Base-by-base conservation (phyloP, 78 protist species). In the Diacronema lutheri region DNA sequence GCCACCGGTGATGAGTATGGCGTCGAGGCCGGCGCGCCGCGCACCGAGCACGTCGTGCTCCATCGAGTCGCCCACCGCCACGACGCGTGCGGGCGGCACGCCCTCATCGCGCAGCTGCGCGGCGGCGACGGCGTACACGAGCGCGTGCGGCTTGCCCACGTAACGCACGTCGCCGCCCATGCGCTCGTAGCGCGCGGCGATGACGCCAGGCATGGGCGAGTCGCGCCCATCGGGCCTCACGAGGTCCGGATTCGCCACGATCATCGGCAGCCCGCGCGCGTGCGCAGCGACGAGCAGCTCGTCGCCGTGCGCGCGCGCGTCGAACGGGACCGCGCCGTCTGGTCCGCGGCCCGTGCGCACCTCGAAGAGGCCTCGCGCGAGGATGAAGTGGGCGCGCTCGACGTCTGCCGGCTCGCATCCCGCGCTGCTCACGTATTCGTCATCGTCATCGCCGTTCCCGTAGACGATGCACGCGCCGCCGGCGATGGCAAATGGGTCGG, bases 401-500 rank as follows among this genome's bases (percentile, higher is more conserved):
- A 71, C 20, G 26, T 23, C 3, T 0, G 35, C 29, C 20, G 57
- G 19, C 37, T 16, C 58, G 13, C 38, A 4, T 14, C 79, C 79
- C 16, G 19, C 0, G 6, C 33, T 13, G 19, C 38, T 1, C 4
- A 41, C 58, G 57, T 71, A 71, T 35, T 71, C 58, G 14, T 23
- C 58, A 58, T 71, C 79, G 57, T 71, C 79, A 6, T 38, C 79
- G 46, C 79, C 79, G 57, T 71, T 71, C 31, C 79, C 79, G 35
- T 38, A 71, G 33, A 71, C 79, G 58, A 31, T 1, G 79, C 79
- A 71, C 21, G 35, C 14, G 21, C 0, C 1, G 58, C 79, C 79
- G 25, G 41, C 58, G 4, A 21, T 58, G 31, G 0, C 57, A 29
- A 71, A 71, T 19, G 10, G 79, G 5, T 4, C 58, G 7, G 21